A percentile compares a stretch with the other conserved stretches of the same genome.
Conservation (phyloP, 345 rosid genomes). For the Hirschfeldia incana region DNA sequence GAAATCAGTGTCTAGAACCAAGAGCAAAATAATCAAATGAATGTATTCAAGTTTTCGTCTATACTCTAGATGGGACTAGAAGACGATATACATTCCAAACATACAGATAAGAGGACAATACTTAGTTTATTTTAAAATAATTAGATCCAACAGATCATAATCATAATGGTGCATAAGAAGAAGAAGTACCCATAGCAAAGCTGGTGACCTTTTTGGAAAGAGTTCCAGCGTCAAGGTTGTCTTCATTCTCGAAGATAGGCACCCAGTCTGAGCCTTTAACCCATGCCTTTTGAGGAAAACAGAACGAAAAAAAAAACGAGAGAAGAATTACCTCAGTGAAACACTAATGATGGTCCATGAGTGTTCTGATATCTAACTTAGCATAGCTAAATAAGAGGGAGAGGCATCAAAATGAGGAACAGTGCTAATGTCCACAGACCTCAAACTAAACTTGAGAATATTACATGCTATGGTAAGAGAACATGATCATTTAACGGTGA, state of each 20-base stretch:
- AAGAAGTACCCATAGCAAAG: slow-evolving; percentile 74
- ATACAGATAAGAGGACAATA: neutral
- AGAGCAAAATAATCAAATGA: neutral
- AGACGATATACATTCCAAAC: neutral
- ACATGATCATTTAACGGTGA: neutral
- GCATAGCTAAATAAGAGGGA: neutral
- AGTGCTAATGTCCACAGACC: neutral
- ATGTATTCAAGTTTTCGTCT: slow-evolving; percentile 6
- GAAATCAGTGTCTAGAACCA: slow-evolving; percentile 17
- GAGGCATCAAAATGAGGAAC: neutral
- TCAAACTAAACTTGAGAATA: slow-evolving; percentile 2
- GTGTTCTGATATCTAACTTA: neutral
- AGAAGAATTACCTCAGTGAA: neutral
- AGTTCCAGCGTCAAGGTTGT: slow-evolving; percentile 59
- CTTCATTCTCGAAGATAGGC: slow-evolving; percentile 73
- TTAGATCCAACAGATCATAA: slow-evolving; percentile 20
- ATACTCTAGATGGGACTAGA: neutral
- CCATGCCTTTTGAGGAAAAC: slow-evolving; percentile 61
- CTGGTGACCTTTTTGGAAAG: slow-evolving; percentile 63
- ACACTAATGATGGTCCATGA: neutral
- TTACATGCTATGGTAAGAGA: neutral
- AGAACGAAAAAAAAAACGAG: neutral
- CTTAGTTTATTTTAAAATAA: neutral
- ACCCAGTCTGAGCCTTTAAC: slow-evolving; percentile 86
- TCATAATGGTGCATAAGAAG: neutral